Evolutionary conservation across 768 basidiomycete genomes (phyloP).

Genomic region (Fibroporia radiculosa): DNA sequence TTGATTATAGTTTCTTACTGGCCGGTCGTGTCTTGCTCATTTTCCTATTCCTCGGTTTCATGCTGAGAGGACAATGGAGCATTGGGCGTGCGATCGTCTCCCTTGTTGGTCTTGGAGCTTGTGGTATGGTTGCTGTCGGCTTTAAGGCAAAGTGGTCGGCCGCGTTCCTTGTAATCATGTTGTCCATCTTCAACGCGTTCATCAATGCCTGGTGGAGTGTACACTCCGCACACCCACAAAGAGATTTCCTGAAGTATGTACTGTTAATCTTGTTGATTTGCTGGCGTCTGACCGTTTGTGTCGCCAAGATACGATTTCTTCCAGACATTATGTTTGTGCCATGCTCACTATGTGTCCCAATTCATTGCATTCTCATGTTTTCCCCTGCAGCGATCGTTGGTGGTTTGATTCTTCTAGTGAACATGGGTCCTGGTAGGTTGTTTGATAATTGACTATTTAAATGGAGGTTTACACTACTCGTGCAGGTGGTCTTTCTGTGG

Average conservation of each 20-base stretch:
- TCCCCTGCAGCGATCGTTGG: slow-evolving; percentile 75
- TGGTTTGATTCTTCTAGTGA: slow-evolving; percentile 92
- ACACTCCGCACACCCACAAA: slow-evolving; percentile 84
- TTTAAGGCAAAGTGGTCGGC: slow-evolving; percentile 99
- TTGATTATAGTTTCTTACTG: slow-evolving; percentile 74
- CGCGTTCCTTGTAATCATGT: slow-evolving; percentile 83
- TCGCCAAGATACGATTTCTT: slow-evolving; percentile 97
- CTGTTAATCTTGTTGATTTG: neutral
- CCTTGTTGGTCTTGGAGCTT: slow-evolving; percentile 84
- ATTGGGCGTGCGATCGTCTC: slow-evolving; percentile 82
- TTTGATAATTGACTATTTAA: neutral
- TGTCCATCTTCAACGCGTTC: slow-evolving; percentile 95
- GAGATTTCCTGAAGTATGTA: slow-evolving; percentile 96
- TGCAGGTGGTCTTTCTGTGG: slow-evolving; percentile 87
- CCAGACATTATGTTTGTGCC: slow-evolving; percentile 73
- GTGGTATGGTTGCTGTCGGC: slow-evolving; percentile 93
- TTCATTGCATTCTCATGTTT: neutral
- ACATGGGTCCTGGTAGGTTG: slow-evolving; percentile 86
- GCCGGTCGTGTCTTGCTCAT: slow-evolving; percentile 95
- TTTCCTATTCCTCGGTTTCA: slow-evolving; percentile 98
- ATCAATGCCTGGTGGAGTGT: slow-evolving; percentile 99
- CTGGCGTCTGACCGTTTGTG: slow-evolving; percentile 8
- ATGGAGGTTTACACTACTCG: slow-evolving; percentile 6
- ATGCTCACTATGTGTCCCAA: neutral
- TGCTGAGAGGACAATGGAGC: slow-evolving; percentile 88